A percentile compares a stretch with the other conserved stretches of the same genome.
These are phyloP conservation scores for Phaeolepiota aurea DNA, from an alignment of 768 basidiomycete species.

Conservation along the genomic window DNA sequence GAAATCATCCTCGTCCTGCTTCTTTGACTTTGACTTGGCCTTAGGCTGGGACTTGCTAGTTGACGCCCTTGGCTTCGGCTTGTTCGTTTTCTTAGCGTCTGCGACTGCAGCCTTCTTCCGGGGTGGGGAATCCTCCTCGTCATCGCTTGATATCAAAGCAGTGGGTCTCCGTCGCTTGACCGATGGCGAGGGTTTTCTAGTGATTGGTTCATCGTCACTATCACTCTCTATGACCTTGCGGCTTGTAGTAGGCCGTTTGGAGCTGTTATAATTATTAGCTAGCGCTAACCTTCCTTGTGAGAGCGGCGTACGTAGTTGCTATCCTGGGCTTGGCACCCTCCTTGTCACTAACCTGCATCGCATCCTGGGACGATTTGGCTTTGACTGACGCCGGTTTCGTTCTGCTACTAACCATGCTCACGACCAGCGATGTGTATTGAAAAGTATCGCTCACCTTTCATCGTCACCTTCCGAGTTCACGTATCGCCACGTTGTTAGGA, in stretches of 20 bases:
- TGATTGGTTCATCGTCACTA: conserved; percentile 13
- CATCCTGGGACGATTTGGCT: not conserved
- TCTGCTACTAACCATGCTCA: not conserved
- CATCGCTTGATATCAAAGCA: conserved; percentile 27
- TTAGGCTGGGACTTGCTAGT: conserved; percentile 15
- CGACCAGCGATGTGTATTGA: not conserved
- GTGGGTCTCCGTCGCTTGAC: conserved; percentile 23
- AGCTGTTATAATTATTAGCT: not conserved
- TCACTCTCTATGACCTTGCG: conserved; percentile 15
- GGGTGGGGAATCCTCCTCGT: conserved; percentile 28
- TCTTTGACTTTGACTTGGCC: conserved; percentile 4
- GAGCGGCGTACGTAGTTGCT: too few relatives aligned
- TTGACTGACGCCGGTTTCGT: not conserved
- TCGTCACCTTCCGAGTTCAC: conserved; percentile 10
- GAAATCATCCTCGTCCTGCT: conserved; percentile 7
- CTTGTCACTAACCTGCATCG: not conserved
- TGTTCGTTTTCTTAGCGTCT: conserved; percentile 8
- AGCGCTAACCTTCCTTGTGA: not conserved
- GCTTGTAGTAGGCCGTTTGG: conserved; percentile 7
- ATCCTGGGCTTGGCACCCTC: not conserved
- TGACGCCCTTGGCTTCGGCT: conserved; percentile 14
- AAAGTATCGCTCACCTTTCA: conserved; percentile 2
- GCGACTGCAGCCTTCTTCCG: conserved; percentile 29
- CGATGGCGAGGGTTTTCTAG: conserved; percentile 4
- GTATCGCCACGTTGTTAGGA: too few relatives aligned